Base-by-base conservation (phyloP, 768 basidiomycete species). In the Neoboletus magnificus region DNA sequence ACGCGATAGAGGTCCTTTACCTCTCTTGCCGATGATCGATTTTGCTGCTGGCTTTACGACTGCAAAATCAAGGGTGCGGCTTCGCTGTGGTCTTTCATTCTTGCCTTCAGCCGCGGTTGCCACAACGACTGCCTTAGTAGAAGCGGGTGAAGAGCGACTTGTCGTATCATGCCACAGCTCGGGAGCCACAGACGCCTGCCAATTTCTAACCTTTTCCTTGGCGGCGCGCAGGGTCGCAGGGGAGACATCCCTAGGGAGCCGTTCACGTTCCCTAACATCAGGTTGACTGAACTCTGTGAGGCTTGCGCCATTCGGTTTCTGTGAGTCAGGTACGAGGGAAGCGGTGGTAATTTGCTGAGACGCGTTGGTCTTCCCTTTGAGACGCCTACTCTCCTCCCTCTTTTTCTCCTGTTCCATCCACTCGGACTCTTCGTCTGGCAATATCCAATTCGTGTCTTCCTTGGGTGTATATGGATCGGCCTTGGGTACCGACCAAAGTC, bases 391-490 rank as follows among this genome's bases (percentile, higher is more conserved):
- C 33, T 62, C 63, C 52, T 62, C 59, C 48, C 61, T 65, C 56
- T 62, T 66, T 55, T 57, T 68, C 66, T 82, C 81, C 73, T 75
- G 79, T 25, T 73, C 73, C 15, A 70, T 56, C 81, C 82, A 82
- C 35, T 78, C 77, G 43, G 72, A 72, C 62, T 83, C 82, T 18
- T 75, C 77, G 25, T 73, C 73, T 12, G 80, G 78, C 59, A 82
- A 50, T 60, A 74, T 62, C 67, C 69, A 71, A 33, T 69, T 66
- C 22, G 62, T 54, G 23, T 59, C 57, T 59, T 58, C 71, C 52
- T 62, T 70, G 41, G 16, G 60, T 56, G 44, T 36, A 55, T 36
- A 55, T 56, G 54, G 41, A 71, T 61, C 63, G 66, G 32, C 52
- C 57, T 30, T 61, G 52, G 41, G 62, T 59, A 33, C 68, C 54